Conservation (phyloP, 2,329 filamentous ascomycete genomes). For the Ophiostoma ulmi region DNA sequence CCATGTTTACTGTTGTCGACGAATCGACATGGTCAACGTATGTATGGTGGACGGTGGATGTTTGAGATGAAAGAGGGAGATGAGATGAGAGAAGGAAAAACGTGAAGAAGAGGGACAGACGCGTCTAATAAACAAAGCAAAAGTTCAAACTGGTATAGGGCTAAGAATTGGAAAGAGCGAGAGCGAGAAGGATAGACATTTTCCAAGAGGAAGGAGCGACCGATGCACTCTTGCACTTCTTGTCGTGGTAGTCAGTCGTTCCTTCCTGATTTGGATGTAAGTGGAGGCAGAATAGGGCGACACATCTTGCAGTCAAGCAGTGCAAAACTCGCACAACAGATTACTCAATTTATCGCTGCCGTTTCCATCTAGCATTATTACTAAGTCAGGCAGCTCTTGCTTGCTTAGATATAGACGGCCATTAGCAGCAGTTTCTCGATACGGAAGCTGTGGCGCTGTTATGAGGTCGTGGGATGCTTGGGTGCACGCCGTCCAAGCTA, state of each 20-base stretch:
- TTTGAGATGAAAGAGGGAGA: not conserved
- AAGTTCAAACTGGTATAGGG: not conserved
- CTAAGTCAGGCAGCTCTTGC: not conserved
- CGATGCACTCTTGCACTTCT: not conserved
- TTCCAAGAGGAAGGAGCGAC: not conserved
- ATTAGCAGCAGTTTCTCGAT: not conserved
- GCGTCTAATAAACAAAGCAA: not conserved
- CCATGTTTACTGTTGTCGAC: not conserved
- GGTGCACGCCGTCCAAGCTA: not conserved
- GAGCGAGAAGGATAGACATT: not conserved
- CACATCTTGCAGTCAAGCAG: not conserved
- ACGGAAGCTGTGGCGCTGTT: not conserved
- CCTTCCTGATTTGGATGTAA: constrained; percentile 16
- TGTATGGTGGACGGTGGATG: not conserved
- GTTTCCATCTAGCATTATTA: not conserved
- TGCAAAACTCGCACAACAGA: not conserved
- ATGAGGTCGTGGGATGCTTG: not conserved
- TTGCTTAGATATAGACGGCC: not conserved
- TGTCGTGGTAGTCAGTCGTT: not conserved
- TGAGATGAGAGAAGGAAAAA: not conserved
- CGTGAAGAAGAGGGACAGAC: not conserved
- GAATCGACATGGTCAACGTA: not conserved
- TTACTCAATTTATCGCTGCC: not conserved
- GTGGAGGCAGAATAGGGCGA: not conserved
- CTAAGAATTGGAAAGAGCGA: constrained; percentile 2